Evolutionary conservation across 768 basidiomycete species (phyloP).

Genomic region (Fomitopsis pulvina): DNA sequence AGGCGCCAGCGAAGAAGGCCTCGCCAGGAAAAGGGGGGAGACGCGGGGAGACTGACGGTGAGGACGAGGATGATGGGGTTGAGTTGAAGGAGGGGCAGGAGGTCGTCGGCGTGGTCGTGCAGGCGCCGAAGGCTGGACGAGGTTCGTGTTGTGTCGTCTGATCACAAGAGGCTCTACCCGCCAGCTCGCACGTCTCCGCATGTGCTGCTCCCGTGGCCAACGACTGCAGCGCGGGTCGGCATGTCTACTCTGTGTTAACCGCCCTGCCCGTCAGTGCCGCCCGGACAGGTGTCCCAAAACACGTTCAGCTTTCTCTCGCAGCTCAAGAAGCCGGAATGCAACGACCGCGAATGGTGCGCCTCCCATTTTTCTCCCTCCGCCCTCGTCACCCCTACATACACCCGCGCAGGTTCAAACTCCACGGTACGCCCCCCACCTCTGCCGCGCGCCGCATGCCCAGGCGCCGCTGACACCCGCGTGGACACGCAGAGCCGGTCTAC

Average conservation of each 20-base stretch:
- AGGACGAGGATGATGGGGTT: conserved; percentile 34
- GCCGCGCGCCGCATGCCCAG: not conserved
- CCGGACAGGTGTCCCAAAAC: conserved; percentile 83
- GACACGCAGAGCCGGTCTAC: conserved; percentile 61
- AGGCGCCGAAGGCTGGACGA: conserved; percentile 79
- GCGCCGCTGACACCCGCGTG: not conserved
- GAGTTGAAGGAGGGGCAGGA: conserved; percentile 60
- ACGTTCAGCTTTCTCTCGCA: conserved; percentile 71
- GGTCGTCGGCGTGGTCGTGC: conserved; percentile 68
- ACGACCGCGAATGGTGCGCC: conserved; percentile 76
- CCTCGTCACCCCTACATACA: not conserved
- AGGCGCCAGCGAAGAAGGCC: conserved; percentile 11
- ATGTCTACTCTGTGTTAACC: too few relatives aligned
- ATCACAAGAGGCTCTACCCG: too few relatives aligned
- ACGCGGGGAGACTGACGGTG: conserved; percentile 36
- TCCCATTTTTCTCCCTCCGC: not conserved
- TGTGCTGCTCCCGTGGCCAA: too few relatives aligned
- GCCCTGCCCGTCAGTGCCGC: conserved; percentile 46
- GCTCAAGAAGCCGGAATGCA: conserved; percentile 67
- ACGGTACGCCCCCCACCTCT: conserved; percentile 38
- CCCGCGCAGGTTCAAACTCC: conserved; percentile 66
- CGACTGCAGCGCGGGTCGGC: too few relatives aligned
- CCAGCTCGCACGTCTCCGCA: too few relatives aligned
- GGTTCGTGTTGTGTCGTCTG: conserved; percentile 36
- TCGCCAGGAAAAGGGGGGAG: conserved; percentile 21